These are phyloP conservation scores for Aspergillus nomiae DNA, from an alignment of 2,329 filamentous ascomycete species.

Conservation along the genomic window DNA sequence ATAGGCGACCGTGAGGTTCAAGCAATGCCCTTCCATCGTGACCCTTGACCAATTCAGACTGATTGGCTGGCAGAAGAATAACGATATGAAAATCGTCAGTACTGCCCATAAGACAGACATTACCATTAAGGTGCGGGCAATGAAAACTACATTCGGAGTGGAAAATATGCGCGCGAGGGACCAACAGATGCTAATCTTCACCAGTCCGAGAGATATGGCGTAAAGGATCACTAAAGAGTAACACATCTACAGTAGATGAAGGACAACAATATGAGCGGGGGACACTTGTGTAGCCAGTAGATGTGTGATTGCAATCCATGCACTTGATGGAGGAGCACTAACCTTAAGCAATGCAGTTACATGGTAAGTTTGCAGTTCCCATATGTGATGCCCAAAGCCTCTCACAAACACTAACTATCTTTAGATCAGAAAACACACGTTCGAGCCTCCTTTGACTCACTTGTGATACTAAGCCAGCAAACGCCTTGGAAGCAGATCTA, in stretches of 20 bases:
- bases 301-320: not conserved
- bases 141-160: not conserved
- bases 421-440: not conserved
- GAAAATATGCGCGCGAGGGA: not conserved
- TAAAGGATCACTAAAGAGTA: not conserved
- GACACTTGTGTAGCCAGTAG: not conserved
- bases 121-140: not conserved
- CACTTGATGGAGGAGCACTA: not conserved
- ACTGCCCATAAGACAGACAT: not conserved
- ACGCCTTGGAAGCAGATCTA: not conserved
- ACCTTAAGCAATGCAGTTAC: not conserved
- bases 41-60: not conserved
- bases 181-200: slow-evolving; percentile 1
- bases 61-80: not conserved
- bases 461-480: not conserved
- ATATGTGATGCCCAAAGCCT: not conserved
- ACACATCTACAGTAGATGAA: not conserved
- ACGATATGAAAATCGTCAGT: not conserved
- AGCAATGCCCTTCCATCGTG: not conserved
- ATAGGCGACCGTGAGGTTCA: not conserved
- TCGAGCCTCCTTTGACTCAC: not conserved
- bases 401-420: not conserved
- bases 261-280: not conserved
- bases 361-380: not conserved
- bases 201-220: not conserved